phyloP scores from a whole-genome alignment of 2,329 filamentous ascomycete species.

The Lasiodiplodia gonubiensis region DNA sequence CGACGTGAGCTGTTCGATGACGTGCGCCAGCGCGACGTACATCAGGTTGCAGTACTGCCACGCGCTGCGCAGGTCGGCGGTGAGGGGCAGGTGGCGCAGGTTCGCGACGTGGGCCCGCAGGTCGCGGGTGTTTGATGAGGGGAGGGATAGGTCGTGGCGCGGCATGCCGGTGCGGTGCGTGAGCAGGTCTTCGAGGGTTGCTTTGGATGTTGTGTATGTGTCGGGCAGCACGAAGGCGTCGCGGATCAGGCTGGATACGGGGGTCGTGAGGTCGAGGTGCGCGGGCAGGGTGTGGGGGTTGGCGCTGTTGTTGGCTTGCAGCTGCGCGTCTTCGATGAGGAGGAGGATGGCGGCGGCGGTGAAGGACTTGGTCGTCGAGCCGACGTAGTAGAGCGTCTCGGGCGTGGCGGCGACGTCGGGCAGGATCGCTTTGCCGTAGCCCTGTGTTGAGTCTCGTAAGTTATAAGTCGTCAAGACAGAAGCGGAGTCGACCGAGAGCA shows the following conservation, averaged over 20 bases:
- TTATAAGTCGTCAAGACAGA: background rate
- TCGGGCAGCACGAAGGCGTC: constrained; percentile 45
- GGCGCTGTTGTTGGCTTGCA: background rate
- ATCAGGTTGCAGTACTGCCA: constrained; percentile 62
- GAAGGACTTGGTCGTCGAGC: constrained; percentile 41
- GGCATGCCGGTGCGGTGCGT: constrained; percentile 46
- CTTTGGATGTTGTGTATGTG: constrained; percentile 36
- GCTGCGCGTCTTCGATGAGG: constrained; percentile 36
- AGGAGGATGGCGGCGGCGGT: constrained; percentile 35
- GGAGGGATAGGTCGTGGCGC: constrained; percentile 35
- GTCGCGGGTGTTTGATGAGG: constrained; percentile 34
- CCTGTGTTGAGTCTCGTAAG: constrained; percentile 22
- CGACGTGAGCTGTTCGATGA: constrained; percentile 52
- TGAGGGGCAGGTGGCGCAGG: constrained; percentile 53
- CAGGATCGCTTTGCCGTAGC: constrained; percentile 34
- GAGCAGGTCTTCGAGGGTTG: constrained; percentile 44
- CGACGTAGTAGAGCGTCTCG: constrained; percentile 38
- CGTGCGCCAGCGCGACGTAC: constrained; percentile 56
- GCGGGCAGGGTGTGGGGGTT: background rate
- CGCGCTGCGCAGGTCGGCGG: constrained; percentile 47
- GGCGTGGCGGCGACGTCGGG: constrained; percentile 32
- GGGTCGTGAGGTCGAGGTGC: constrained; percentile 45
- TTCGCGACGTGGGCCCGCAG: constrained; percentile 47
- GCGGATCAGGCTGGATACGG: constrained; percentile 43
- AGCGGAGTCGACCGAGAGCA: background rate